A percentile compares a stretch with the other conserved stretches of the same genome.
phyloP scores from a whole-genome alignment of 352 stramenopile genomes.

The Globisporangium rhizosaccharum region DNA sequence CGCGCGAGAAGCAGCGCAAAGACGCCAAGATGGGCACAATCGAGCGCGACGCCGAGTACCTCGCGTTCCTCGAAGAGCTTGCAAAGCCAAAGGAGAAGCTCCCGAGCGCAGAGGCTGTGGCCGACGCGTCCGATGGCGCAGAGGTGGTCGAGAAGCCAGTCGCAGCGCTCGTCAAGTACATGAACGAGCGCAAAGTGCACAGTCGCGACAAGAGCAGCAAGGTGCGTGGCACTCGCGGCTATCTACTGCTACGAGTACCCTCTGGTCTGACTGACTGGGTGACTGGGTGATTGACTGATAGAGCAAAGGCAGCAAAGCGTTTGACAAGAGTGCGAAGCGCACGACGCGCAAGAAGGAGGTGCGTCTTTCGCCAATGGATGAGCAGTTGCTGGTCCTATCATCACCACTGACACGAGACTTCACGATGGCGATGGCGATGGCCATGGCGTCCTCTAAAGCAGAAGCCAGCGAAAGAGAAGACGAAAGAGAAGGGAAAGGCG shows the following conservation, averaged over 20 bases:
- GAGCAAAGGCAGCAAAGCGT: conserved; percentile 28
- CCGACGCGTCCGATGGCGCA: conserved; percentile 38
- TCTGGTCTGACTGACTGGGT: background rate
- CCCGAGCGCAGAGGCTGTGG: conserved; percentile 52
- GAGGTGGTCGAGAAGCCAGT: conserved; percentile 62
- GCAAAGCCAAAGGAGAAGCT: conserved; percentile 70
- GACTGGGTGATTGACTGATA: conserved; percentile 9
- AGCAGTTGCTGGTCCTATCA: too few species aligned
- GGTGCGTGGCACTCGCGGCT: conserved; percentile 15
- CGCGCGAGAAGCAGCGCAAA: conserved; percentile 73
- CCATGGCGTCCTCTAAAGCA: background rate
- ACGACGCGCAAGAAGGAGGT: conserved; percentile 48
- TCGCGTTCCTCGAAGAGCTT: conserved; percentile 71
- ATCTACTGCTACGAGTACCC: background rate
- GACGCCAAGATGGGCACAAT: conserved; percentile 74
- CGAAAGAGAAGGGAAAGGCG: conserved; percentile 15
- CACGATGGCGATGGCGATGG: too few species aligned
- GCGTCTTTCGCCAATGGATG: background rate
- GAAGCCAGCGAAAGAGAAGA: conserved; percentile 15
- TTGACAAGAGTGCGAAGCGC: conserved; percentile 38
- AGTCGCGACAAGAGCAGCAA: conserved; percentile 65
- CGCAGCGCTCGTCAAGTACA: conserved; percentile 70
- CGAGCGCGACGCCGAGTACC: conserved; percentile 63
- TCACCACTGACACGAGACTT: too few species aligned
- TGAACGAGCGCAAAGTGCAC: conserved; percentile 70